Evolutionary conservation across 1,139 yeast species (phyloP).

Genomic region (Yamadazyma buinensis): DNA sequence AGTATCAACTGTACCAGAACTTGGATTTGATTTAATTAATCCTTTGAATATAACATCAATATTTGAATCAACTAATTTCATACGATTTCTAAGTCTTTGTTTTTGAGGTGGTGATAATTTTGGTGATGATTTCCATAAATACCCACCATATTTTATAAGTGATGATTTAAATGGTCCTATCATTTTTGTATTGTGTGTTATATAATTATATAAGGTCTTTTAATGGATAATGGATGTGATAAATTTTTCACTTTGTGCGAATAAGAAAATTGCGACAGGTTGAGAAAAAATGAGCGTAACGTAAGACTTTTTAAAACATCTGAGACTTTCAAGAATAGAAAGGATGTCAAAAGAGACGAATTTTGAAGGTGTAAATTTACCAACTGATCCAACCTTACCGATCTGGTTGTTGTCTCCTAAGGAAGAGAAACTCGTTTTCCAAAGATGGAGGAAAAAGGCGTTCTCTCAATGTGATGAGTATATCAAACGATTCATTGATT

Average conservation of each 20-base stretch:
- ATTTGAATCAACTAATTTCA: constrained; percentile 77
- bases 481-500: constrained; percentile 47
- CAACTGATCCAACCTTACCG: constrained; percentile 54
- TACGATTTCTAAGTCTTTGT: constrained; percentile 75
- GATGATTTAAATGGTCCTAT: neutral
- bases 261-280: too few relatives aligned
- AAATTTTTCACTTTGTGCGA: too few relatives aligned
- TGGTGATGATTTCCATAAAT: constrained; percentile 69
- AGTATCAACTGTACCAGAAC: constrained; percentile 3
- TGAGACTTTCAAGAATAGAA: neutral
- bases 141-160: constrained; percentile 56
- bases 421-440: constrained; percentile 79
- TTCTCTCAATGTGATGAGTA: constrained; percentile 68
- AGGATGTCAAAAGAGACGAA: constrained; percentile 30
- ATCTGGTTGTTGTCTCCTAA: constrained; percentile 82
- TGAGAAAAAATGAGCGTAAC: too few relatives aligned
- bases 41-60: constrained; percentile 69
- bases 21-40: constrained; percentile 21
- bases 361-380: constrained; percentile 39
- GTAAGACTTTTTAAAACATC: neutral
- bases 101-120: constrained; percentile 81
- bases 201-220: neutral
- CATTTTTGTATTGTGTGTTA: neutral
- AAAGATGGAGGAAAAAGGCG: constrained; percentile 72
- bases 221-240: neutral